These are phyloP conservation scores for Starmerella floris DNA, from an alignment of 805 yeast species.

Conservation along the genomic window DNA sequence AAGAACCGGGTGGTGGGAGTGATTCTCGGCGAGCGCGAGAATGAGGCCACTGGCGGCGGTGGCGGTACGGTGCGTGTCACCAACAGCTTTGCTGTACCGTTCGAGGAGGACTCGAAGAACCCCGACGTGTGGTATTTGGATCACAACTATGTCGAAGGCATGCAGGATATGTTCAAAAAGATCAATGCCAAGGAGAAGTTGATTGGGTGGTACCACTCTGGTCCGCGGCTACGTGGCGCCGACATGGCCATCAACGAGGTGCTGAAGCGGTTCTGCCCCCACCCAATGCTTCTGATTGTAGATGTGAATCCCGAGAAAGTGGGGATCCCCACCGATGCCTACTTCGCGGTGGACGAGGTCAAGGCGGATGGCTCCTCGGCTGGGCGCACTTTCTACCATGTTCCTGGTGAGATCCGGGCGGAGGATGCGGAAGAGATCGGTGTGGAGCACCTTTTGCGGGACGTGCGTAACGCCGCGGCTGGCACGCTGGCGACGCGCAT, in stretches of 20 bases:
- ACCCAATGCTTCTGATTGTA: conserved; percentile 77
- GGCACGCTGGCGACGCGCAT: conserved; percentile 78
- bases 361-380: conserved; percentile 91
- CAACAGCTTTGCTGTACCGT: conserved; percentile 92
- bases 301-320: conserved; percentile 76
- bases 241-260: conserved; percentile 85
- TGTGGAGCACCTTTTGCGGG: conserved; percentile 89
- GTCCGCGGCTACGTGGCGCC: conserved; percentile 78
- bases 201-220: conserved; percentile 99
- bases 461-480: conserved; percentile 91
- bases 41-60: conserved; percentile 5
- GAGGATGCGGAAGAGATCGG: conserved; percentile 99
- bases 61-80: conserved; percentile 52
- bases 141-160: conserved; percentile 87
- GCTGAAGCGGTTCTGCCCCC: conserved; percentile 67
- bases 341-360: conserved; percentile 84
- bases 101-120: conserved; percentile 89
- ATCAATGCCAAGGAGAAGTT: conserved; percentile 93
- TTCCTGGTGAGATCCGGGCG: conserved; percentile 86
- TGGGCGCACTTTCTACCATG: conserved; percentile 82
- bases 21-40: conserved; percentile 60
- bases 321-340: conserved; percentile 93
- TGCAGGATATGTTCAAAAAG: conserved; percentile 96
- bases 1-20: conserved; percentile 89
- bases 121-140: conserved; percentile 93